Evolutionary conservation across 179 eudicot genomes (phyloP), one percentile per base, ranked within the genome.

Genomic region (Carnegiea gigantea): DNA sequence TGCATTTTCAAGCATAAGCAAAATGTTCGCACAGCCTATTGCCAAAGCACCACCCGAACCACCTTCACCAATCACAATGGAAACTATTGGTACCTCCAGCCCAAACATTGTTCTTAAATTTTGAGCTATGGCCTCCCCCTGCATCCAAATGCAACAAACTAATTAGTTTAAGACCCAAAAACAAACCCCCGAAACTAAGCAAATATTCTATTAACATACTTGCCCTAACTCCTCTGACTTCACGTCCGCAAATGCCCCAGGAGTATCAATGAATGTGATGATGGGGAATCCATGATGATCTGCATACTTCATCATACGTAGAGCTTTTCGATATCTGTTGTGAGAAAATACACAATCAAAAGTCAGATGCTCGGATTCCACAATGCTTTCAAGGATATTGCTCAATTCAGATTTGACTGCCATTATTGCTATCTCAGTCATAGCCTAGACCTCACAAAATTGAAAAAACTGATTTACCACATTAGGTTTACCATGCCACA

Each of bases 21-120:
- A 82, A 82, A 90, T 95, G 84, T 95, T 95, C 80, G 93, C 97
- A 91, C 99, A 95, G n/a, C 93, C 98, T 86, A 95, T 95, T 81
- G 99, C 99, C 68, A 95, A 87, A 85, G 99, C 99, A 86, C 99
- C 99, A 82, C 99, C 99, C 82, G 99, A 95, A 75, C 99, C 99
- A 80, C 99, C 99, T 91, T 95, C 99, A 76, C 99, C 99, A 77
- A 95, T 92, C 28, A 95, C 95, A 82, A 95, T 90, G 83, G 98
- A 91, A 49, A 95, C 57, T 82, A 95, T 88, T 40, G 99, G 99
- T 75, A 95, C 98, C 87, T 94, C 91, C 84, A 95, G 85, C 80
- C 99, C 99, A 85, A 95, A 95, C 99, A 95, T 95, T 77, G 93
- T 87, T 88, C 94, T 90, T 82, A 95, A 91, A 85, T 95, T 95